phyloP scores from a whole-genome alignment of 192 early-diverging fungal genomes.

The Pecoramyces ruminantium region DNA sequence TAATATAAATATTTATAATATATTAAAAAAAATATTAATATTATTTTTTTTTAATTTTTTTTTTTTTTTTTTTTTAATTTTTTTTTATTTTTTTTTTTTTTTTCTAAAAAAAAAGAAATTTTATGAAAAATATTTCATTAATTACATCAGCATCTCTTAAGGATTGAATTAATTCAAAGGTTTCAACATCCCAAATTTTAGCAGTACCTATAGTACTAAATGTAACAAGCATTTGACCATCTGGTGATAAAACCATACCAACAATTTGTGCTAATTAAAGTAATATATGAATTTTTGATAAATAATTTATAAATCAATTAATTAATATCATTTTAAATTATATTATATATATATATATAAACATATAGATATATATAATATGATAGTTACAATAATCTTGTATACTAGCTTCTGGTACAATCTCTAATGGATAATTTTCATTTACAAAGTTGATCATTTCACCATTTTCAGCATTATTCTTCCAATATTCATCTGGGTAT shows the following conservation, averaged over 20 bases:
- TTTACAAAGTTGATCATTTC: constrained; percentile 50
- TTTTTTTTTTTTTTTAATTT: too few relatives aligned
- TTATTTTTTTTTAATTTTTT: too few relatives aligned
- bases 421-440: constrained; percentile 45
- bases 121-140: too few relatives aligned
- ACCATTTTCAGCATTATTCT: constrained; percentile 25
- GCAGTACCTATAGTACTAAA: constrained; percentile 64
- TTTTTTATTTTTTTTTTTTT: too few relatives aligned
- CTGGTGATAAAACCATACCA: constrained; percentile 65
- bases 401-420: constrained; percentile 38
- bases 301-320: too few relatives aligned
- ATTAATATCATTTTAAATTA: too few relatives aligned
- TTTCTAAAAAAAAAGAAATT: too few relatives aligned
- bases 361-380: too few relatives aligned
- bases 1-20: not conserved
- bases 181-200: constrained; percentile 66
- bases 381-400: constrained; percentile 59
- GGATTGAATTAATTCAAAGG: constrained; percentile 47
- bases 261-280: constrained; percentile 6
- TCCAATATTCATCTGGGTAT: constrained; percentile 36
- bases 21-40: too few relatives aligned
- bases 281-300: too few relatives aligned
- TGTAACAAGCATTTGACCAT: constrained; percentile 70
- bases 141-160: constrained; percentile 42
- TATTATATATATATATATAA: too few relatives aligned